Conservation (phyloP, 2,329 filamentous ascomycete genomes). For the Monosporascus ibericus region DNA sequence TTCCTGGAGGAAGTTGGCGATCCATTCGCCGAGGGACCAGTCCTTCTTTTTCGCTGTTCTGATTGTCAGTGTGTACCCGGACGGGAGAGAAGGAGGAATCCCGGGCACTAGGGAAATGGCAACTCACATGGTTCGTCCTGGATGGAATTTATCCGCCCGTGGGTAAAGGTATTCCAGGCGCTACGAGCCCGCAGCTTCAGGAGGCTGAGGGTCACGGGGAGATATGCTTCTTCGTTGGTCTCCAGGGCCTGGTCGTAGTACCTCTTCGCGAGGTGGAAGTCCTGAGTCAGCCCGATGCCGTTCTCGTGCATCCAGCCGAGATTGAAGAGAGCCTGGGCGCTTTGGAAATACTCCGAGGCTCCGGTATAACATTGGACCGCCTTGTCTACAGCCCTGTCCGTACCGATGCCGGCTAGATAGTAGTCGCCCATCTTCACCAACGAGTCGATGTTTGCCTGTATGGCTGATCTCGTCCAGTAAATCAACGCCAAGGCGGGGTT, state of each 20-base stretch:
- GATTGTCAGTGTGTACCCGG: constrained; percentile 21
- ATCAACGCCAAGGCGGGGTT: constrained; percentile 66
- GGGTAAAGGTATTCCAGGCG: constrained; percentile 89
- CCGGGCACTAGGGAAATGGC: not conserved
- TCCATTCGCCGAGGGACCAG: constrained; percentile 79
- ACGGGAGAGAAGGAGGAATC: not conserved
- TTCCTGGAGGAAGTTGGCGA: constrained; percentile 74
- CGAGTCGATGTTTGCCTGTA: constrained; percentile 88
- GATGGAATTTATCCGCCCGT: constrained; percentile 88
- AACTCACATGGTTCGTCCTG: constrained; percentile 78
- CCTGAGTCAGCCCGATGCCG: constrained; percentile 83
- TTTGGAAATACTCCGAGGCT: constrained; percentile 84
- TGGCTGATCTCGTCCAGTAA: constrained; percentile 92
- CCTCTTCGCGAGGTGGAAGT: constrained; percentile 93
- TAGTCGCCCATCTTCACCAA: constrained; percentile 99
- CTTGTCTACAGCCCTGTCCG: constrained; percentile 67
- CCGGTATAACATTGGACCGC: constrained; percentile 89
- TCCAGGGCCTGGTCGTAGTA: constrained; percentile 92
- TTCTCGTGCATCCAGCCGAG: constrained; percentile 99
- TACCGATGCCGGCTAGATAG: constrained; percentile 78
- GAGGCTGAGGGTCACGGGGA: constrained; percentile 84
- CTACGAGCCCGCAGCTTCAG: constrained; percentile 79
- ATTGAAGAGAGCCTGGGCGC: constrained; percentile 94
- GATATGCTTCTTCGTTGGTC: constrained; percentile 87
- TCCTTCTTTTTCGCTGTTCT: constrained; percentile 59